Conservation (phyloP, 2,329 filamentous ascomycete species). For the Colletotrichum orbiculare region DNA sequence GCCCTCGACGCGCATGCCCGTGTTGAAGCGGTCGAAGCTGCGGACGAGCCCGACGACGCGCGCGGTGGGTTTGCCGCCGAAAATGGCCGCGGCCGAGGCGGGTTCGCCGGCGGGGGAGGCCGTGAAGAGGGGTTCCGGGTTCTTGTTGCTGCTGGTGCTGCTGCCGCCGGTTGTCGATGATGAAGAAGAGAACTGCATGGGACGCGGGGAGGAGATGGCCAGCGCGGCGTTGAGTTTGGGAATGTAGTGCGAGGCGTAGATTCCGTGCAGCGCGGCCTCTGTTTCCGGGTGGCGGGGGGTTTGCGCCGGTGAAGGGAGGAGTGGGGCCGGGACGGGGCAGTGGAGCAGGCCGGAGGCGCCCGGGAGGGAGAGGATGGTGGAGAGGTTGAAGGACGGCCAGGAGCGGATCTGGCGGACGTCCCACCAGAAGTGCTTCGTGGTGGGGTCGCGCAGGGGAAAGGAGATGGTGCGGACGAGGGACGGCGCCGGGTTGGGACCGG, state of each 20-base stretch:
- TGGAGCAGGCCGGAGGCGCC: constrained; percentile 79
- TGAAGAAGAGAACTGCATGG: constrained; percentile 63
- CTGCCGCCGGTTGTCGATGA: constrained; percentile 48
- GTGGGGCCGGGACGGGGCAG: constrained; percentile 70
- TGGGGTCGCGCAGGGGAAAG: constrained; percentile 72
- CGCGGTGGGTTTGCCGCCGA: constrained; percentile 59
- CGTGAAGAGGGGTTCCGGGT: constrained; percentile 70
- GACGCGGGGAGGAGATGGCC: constrained; percentile 76
- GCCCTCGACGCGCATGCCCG: constrained; percentile 87
- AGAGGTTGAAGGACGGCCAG: constrained; percentile 83
- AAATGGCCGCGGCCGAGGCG: constrained; percentile 64
- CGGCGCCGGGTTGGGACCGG: constrained; percentile 81
- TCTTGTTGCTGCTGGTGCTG: constrained; percentile 40
- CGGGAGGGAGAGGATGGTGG: constrained; percentile 77
- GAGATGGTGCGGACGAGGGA: constrained; percentile 84
- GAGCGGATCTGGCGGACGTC: constrained; percentile 87
- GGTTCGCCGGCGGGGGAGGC: constrained; percentile 69
- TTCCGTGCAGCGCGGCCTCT: constrained; percentile 78
- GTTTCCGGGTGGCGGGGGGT: constrained; percentile 79
- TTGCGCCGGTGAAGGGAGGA: constrained; percentile 69
- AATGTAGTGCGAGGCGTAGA: constrained; percentile 83
- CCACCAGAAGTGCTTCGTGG: constrained; percentile 93
- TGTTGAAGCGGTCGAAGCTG: constrained; percentile 94
- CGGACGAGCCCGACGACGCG: constrained; percentile 88
- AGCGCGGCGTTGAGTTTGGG: constrained; percentile 89